Evolutionary conservation across 441 rosid genomes (phyloP).

Genomic region (Bocquillonia castaneifolia): DNA sequence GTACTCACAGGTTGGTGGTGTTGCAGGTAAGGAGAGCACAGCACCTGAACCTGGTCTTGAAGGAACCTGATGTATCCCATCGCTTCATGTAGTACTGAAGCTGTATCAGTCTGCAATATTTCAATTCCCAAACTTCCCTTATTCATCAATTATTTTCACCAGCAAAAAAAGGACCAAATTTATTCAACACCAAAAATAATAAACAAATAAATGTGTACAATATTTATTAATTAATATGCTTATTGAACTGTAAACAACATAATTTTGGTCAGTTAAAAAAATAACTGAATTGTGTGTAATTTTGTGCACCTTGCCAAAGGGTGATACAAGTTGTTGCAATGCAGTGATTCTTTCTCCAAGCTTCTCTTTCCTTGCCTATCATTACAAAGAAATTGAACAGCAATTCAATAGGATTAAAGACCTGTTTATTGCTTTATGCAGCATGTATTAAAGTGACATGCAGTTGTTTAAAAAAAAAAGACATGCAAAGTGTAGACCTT

Average conservation of each 20-base stretch:
- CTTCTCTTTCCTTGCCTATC: slow-evolving; percentile 57
- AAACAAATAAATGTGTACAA: too few species aligned
- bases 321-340: slow-evolving; percentile 87
- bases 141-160: neutral
- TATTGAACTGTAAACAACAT: slow-evolving; percentile 1
- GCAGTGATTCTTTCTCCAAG: slow-evolving; percentile 71
- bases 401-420: neutral
- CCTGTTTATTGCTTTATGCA: too few species aligned
- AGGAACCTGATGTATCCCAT: slow-evolving; percentile 90
- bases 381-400: neutral
- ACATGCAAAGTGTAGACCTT: slow-evolving; percentile 32
- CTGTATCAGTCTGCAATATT: slow-evolving; percentile 71
- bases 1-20: slow-evolving; percentile 46
- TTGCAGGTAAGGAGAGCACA: slow-evolving; percentile 73
- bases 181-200: neutral
- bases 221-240: too few species aligned
- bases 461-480: neutral
- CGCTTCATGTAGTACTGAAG: slow-evolving; percentile 90
- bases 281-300: neutral
- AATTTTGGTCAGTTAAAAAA: slow-evolving; percentile 18
- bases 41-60: slow-evolving; percentile 87
- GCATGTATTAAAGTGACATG: too few species aligned
- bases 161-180: neutral
- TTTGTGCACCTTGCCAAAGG: slow-evolving; percentile 70
- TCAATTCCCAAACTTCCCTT: slow-evolving; percentile 14